Base-by-base conservation (phyloP, 148 eudicot genomes). In the Cornus florida region DNA sequence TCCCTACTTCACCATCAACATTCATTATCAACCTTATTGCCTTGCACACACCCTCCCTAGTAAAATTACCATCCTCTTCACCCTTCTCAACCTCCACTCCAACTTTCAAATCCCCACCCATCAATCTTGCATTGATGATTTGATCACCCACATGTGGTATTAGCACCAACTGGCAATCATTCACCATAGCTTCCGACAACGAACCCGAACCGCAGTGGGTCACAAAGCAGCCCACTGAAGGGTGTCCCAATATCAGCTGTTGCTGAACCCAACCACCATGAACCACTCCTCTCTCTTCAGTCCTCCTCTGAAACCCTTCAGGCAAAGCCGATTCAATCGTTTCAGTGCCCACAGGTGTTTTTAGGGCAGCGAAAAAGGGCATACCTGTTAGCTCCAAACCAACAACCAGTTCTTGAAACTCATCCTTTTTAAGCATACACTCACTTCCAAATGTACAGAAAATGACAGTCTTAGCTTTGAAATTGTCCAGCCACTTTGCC, bases 391-490 rank as follows among this genome's bases (percentile, higher is more conserved):
- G 78, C 77, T 90, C 93, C 12, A 90, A 81, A 5, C 91, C 93
- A 39, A 85, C 67, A 39, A 88, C 31, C 16, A 90, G 75, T 64
- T 90, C 93, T 66, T 80, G 84, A n/a, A 90, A 86, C 80, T 85
- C 88, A 22, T 83, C 74, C 39, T 74, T 82, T 32, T 24, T 24
- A 0, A 90, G 81, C 24, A 77, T 35, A 60, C 86, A 80, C 72
- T 90, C 88, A 7, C 92, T 90, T 14, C 92, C 92, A 65, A 90
- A 83, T 2, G 90, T 84, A 70, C 92, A 90, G 75, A 71, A 90
- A 48, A 89, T 67, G 0, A 82, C 90, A 1, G 83, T 73, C 22
- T 69, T 86, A 5, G 78, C n/a, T 13, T 69, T 28, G 71, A 82
- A 87, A 13, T 66, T 50, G 3, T 82, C 83, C 66, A 90, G 75